Conservation (phyloP, 176 grass and related monocot species). For the Areca catechu region DNA sequence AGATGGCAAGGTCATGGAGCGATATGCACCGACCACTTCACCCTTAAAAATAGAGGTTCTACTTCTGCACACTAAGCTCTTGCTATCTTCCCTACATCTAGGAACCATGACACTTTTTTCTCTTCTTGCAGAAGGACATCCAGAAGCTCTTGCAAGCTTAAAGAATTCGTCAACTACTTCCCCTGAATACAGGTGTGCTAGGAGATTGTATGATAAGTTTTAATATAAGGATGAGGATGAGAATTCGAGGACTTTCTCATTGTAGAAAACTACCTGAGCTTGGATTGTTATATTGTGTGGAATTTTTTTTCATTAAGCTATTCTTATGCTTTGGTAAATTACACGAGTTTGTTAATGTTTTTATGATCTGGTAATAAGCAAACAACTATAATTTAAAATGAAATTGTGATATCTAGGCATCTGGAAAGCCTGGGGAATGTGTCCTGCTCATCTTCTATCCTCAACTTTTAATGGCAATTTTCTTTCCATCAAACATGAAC, state of each 20-base stretch:
- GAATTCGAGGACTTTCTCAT: neutral
- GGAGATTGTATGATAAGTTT: neutral
- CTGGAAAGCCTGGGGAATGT: too few relatives aligned
- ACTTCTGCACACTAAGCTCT: neutral
- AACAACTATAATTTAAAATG: too few relatives aligned
- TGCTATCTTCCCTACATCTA: neutral
- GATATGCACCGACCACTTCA: constrained; percentile 38
- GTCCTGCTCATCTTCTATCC: too few relatives aligned
- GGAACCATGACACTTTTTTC: neutral
- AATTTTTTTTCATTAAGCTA: too few relatives aligned
- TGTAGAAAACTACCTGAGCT: too few relatives aligned
- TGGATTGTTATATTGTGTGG: too few relatives aligned
- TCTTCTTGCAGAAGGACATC: constrained; percentile 27
- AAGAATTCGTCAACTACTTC: neutral
- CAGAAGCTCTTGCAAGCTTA: constrained; percentile 20
- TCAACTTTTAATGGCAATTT: too few relatives aligned
- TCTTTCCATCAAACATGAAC: too few relatives aligned
- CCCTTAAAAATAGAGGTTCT: constrained; percentile 44
- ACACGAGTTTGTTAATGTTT: too few relatives aligned
- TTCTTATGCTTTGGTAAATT: too few relatives aligned
- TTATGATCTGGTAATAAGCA: too few relatives aligned
- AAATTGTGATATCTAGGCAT: too few relatives aligned
- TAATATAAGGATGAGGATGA: neutral
- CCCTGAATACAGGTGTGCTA: constrained; percentile 5
- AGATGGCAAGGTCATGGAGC: constrained; percentile 38